phyloP scores from a whole-genome alignment of 1,284 basidiomycete genomes.

The Amylostereum areolatum region DNA sequence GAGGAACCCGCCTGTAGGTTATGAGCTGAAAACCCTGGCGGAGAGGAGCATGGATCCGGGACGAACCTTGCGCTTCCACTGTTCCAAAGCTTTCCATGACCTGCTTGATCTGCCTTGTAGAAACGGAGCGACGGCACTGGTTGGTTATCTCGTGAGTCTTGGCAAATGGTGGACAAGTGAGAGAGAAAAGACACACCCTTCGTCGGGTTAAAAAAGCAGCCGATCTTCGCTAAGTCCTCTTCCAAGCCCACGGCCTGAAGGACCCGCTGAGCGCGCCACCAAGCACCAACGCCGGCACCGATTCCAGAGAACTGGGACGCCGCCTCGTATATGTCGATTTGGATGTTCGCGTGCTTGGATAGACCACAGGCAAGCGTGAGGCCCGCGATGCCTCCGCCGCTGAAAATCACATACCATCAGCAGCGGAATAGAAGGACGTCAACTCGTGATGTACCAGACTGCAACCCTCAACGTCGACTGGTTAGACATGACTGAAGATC shows the following conservation, averaged over 20 bases:
- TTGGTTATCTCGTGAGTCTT: too few species aligned
- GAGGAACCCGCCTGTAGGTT: slow-evolving; percentile 29
- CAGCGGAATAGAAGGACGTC: not conserved
- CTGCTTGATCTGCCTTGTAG: too few species aligned
- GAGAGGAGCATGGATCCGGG: too few species aligned
- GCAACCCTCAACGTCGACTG: slow-evolving; percentile 20
- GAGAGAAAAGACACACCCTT: not conserved
- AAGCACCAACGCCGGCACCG: slow-evolving; percentile 31
- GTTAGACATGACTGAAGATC: slow-evolving; percentile 6
- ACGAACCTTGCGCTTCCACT: slow-evolving; percentile 24
- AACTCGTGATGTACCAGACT: slow-evolving; percentile 18
- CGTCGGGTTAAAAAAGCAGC: slow-evolving; percentile 2
- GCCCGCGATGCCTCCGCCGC: slow-evolving; percentile 36
- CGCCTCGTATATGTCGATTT: slow-evolving; percentile 34
- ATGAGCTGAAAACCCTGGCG: not conserved
- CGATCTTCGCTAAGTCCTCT: slow-evolving; percentile 20
- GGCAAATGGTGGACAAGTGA: too few species aligned
- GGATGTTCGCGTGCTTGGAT: slow-evolving; percentile 24
- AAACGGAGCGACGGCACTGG: too few species aligned
- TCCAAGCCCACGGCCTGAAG: slow-evolving; percentile 24
- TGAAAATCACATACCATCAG: slow-evolving; percentile 3
- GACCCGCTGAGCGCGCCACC: slow-evolving; percentile 27
- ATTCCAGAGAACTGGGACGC: slow-evolving; percentile 27
- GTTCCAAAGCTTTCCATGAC: slow-evolving; percentile 15
- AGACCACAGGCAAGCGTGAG: slow-evolving; percentile 31